These are phyloP conservation scores for Quercus suber DNA, from an alignment of 306 rosid genomes.

Conservation along the genomic window DNA sequence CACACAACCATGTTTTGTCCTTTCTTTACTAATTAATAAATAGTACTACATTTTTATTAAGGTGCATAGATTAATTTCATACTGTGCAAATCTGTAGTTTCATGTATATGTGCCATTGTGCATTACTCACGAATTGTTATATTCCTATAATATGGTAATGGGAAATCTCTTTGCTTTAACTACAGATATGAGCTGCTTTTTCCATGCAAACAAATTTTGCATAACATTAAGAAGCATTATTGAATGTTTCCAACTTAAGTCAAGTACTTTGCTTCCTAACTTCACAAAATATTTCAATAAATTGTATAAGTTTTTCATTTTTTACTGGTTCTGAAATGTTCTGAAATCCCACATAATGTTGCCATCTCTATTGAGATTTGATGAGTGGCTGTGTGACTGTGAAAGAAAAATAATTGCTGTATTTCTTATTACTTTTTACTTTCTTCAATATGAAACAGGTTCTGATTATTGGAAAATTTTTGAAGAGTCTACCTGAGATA, in stretches of 20 bases:
- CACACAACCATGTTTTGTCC: neutral
- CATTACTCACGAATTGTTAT: neutral
- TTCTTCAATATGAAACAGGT: slow-evolving; percentile 51
- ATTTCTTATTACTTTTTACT: slow-evolving; percentile 9
- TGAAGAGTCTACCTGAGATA: slow-evolving; percentile 44
- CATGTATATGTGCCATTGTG: too few relatives aligned
- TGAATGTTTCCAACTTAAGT: neutral
- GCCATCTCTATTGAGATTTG: neutral
- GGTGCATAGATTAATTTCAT: neutral
- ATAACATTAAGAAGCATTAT: slow-evolving; percentile 9
- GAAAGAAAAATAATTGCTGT: neutral
- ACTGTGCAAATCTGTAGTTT: neutral
- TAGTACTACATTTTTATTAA: neutral
- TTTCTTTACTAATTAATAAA: neutral
- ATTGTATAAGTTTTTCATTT: neutral
- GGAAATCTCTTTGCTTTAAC: neutral
- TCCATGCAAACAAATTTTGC: slow-evolving; percentile 10
- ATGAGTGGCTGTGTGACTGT: neutral
- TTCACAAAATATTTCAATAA: neutral
- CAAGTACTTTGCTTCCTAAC: slow-evolving; percentile 1
- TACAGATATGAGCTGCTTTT: slow-evolving; percentile 10
- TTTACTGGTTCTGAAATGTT: neutral
- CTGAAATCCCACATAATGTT: neutral
- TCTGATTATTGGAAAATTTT: slow-evolving; percentile 64
- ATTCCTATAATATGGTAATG: neutral